Percentiles rank a stretch among this genome's conserved stretches.
Conservation (phyloP, 768 basidiomycete species). For the Pseudohyphozyma bogoriensis region DNA sequence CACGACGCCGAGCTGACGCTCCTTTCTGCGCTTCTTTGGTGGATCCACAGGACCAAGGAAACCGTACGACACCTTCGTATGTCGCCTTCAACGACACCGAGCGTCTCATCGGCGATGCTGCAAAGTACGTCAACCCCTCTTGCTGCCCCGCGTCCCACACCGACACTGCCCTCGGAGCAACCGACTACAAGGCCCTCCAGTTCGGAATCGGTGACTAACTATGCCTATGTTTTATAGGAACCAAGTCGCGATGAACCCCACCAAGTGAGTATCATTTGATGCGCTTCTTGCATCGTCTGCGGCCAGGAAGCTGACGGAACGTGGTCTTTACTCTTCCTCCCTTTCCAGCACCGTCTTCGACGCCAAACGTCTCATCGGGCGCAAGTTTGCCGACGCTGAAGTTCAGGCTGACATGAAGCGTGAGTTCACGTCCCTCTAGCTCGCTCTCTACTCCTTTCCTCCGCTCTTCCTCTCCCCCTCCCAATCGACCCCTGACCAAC, state of each 20-base stretch:
- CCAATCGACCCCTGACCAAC: neutral
- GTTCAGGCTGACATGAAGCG: slow-evolving; percentile 47
- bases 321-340: neutral
- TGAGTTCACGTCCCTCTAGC: slow-evolving; percentile 20
- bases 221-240: no score
- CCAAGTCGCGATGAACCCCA: slow-evolving; percentile 95
- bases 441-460: no score
- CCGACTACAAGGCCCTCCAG: no score
- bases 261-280: slow-evolving; percentile 45
- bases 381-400: slow-evolving; percentile 60
- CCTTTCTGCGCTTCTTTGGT: no score
- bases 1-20: no score
- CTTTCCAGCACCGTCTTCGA: slow-evolving; percentile 68
- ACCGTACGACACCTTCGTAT: slow-evolving; percentile 45
- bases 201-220: no score
- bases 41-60: slow-evolving; percentile 44
- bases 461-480: neutral
- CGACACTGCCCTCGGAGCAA: no score
- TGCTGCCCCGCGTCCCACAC: no score
- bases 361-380: slow-evolving; percentile 94
- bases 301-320: neutral
- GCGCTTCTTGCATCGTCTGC: neutral
- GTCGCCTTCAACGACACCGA: slow-evolving; percentile 51
- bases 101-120: slow-evolving; percentile 97
- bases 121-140: no score